phyloP scores from a whole-genome alignment of 345 rosid genomes.

The Garcia nutans region DNA sequence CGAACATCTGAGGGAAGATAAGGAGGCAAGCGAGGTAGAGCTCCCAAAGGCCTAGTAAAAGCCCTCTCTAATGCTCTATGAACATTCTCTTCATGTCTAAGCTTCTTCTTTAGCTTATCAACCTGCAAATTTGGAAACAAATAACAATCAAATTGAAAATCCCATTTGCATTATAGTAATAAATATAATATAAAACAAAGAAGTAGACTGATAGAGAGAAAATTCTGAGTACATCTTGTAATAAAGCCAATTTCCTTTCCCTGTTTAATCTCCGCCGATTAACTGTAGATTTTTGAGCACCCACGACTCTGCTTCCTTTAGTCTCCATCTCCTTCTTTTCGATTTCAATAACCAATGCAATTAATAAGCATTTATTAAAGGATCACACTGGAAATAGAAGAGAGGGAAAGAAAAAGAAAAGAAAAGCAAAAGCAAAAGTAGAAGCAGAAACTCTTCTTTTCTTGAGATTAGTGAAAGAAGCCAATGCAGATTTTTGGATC shows the following conservation, averaged over 20 bases:
- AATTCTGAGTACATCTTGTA: slow-evolving; percentile 66
- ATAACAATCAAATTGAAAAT: slow-evolving; percentile 14
- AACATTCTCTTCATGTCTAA: slow-evolving; percentile 75
- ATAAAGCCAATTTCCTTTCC: slow-evolving; percentile 75
- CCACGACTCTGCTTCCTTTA: slow-evolving; percentile 37
- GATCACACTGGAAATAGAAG: slow-evolving; percentile 9
- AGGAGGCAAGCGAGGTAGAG: slow-evolving; percentile 92
- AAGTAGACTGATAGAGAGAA: neutral
- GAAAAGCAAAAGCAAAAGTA: neutral
- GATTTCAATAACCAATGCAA: slow-evolving; percentile 25
- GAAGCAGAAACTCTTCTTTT: slow-evolving; percentile 42
- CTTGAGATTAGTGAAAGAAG: slow-evolving; percentile 56
- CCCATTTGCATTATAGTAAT: neutral
- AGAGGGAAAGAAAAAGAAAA: slow-evolving; percentile 19
- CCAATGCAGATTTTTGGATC: slow-evolving; percentile 50
- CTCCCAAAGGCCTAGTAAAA: slow-evolving; percentile 82
- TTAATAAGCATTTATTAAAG: slow-evolving; percentile 12
- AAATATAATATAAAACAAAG: neutral
- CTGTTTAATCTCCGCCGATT: slow-evolving; percentile 61
- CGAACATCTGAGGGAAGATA: slow-evolving; percentile 81
- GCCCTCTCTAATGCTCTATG: slow-evolving; percentile 90
- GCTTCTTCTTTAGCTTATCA: slow-evolving; percentile 79
- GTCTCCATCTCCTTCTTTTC: slow-evolving; percentile 58
- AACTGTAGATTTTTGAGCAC: slow-evolving; percentile 42
- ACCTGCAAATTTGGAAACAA: slow-evolving; percentile 46